These are phyloP conservation scores for Huiozyma naganishii DNA, from an alignment of 805 yeast species.

Conservation along the genomic window DNA sequence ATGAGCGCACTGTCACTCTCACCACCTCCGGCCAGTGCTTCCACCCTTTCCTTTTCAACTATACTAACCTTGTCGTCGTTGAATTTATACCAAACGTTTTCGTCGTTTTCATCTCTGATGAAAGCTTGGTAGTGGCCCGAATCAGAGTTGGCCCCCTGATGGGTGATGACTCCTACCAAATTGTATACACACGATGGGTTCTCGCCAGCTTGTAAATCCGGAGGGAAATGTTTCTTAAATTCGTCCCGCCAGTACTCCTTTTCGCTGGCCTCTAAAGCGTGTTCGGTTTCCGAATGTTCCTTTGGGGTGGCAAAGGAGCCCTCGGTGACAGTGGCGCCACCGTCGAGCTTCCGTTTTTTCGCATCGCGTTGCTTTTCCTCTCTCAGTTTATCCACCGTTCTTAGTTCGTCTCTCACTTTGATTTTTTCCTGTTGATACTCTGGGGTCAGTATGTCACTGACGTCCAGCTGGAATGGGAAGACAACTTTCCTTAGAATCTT, in stretches of 20 bases:
- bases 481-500: constrained; percentile 89
- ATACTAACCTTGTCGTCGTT: constrained; percentile 81
- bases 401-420: constrained; percentile 63
- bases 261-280: constrained; percentile 34
- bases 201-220: constrained; percentile 45
- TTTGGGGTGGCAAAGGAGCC: constrained; percentile 32
- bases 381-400: constrained; percentile 64
- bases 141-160: constrained; percentile 91
- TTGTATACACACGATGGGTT: constrained; percentile 86
- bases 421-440: constrained; percentile 56
- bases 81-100: constrained; percentile 85
- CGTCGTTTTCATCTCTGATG: constrained; percentile 61
- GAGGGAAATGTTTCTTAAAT: constrained; percentile 36
- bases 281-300: constrained; percentile 47
- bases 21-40: constrained; percentile 89
- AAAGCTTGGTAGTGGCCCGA: constrained; percentile 96
- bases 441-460: constrained; percentile 77
- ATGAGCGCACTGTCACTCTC: constrained; percentile 94
- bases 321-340: constrained; percentile 5
- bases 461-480: constrained; percentile 88
- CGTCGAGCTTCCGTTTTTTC: constrained; percentile 39
- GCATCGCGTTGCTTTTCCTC: constrained; percentile 63
- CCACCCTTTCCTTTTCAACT: constrained; percentile 75
- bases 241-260: constrained; percentile 41
- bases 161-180: constrained; percentile 75